These are phyloP conservation scores for Mortierella sp. DNA, from an alignment of 371 early-diverging fungal genomes.

Conservation along the genomic window DNA sequence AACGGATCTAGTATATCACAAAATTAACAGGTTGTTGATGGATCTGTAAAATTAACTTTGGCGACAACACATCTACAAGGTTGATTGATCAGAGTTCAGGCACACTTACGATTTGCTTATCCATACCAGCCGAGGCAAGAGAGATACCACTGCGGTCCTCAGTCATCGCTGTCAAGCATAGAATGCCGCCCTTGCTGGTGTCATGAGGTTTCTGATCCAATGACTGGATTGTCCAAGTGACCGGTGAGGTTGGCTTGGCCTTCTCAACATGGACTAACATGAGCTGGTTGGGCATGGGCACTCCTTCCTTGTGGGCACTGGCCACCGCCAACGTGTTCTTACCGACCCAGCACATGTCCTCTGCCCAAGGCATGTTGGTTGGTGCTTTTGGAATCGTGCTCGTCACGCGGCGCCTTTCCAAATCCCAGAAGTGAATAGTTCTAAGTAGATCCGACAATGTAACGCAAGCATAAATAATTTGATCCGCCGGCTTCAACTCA, in stretches of 20 bases:
- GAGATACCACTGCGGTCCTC: constrained; percentile 22
- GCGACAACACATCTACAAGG: neutral
- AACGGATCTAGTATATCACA: constrained; percentile 22
- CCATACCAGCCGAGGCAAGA: constrained; percentile 42
- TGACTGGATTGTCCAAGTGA: constrained; percentile 29
- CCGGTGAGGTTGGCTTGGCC: neutral
- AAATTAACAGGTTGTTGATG: neutral
- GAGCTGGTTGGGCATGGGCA: constrained; percentile 27
- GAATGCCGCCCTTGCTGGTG: constrained; percentile 33
- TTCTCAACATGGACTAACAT: constrained; percentile 32
- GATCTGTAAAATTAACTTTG: neutral
- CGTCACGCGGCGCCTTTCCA: constrained; percentile 22
- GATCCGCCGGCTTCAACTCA: constrained; percentile 8
- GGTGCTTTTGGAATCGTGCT: constrained; percentile 27
- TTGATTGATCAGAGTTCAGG: neutral
- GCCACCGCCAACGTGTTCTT: constrained; percentile 41
- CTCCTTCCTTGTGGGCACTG: constrained; percentile 33
- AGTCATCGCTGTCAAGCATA: constrained; percentile 27
- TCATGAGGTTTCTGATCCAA: constrained; percentile 36
- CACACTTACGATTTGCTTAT: constrained; percentile 46
- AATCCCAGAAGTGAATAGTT: constrained; percentile 47
- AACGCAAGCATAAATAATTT: constrained; percentile 2
- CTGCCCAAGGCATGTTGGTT: constrained; percentile 45
- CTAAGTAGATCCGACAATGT: constrained; percentile 9
- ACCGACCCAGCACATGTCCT: constrained; percentile 56